Conservation (phyloP, 352 stramenopile species). For the Phytophthora ramorum region DNA sequence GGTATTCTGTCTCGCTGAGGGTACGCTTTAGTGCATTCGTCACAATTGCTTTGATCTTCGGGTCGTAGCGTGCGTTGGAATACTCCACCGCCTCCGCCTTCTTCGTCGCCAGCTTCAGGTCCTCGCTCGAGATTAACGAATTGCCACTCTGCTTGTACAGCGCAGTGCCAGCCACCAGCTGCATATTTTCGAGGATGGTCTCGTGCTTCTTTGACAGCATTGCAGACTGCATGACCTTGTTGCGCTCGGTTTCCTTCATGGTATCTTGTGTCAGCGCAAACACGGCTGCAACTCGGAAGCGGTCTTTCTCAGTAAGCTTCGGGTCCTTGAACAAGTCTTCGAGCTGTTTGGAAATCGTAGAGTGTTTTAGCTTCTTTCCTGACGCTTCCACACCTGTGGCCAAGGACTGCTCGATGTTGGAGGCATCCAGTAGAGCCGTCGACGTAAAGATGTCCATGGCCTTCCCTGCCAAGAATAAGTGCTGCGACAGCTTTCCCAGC, state of each 20-base stretch:
- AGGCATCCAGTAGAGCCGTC: slow-evolving; percentile 88
- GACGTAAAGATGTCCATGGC: slow-evolving; percentile 95
- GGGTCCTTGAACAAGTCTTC: slow-evolving; percentile 89
- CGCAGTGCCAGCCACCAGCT: slow-evolving; percentile 50
- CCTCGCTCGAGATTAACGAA: slow-evolving; percentile 55
- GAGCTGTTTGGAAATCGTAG: slow-evolving; percentile 85
- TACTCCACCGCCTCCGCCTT: slow-evolving; percentile 75
- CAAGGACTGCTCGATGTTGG: slow-evolving; percentile 95
- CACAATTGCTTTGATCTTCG: slow-evolving; percentile 71
- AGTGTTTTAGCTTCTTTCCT: slow-evolving; percentile 89
- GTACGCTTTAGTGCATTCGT: slow-evolving; percentile 67
- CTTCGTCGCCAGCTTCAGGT: slow-evolving; percentile 73
- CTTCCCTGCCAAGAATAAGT: slow-evolving; percentile 94
- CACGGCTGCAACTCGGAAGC: slow-evolving; percentile 92
- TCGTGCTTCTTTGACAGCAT: slow-evolving; percentile 79
- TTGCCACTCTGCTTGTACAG: slow-evolving; percentile 80
- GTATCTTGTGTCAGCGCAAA: slow-evolving; percentile 94
- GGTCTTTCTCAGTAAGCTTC: slow-evolving; percentile 79
- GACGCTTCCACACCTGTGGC: slow-evolving; percentile 95
- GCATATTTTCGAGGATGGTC: slow-evolving; percentile 70
- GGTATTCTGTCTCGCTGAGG: slow-evolving; percentile 74
- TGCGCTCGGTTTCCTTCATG: slow-evolving; percentile 88
- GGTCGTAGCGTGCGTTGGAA: slow-evolving; percentile 81
- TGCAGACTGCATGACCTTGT: slow-evolving; percentile 86
- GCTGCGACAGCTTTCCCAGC: slow-evolving; percentile 94